phyloP scores from a whole-genome alignment of 345 rosid species.

The Lepidium aucheri region DNA sequence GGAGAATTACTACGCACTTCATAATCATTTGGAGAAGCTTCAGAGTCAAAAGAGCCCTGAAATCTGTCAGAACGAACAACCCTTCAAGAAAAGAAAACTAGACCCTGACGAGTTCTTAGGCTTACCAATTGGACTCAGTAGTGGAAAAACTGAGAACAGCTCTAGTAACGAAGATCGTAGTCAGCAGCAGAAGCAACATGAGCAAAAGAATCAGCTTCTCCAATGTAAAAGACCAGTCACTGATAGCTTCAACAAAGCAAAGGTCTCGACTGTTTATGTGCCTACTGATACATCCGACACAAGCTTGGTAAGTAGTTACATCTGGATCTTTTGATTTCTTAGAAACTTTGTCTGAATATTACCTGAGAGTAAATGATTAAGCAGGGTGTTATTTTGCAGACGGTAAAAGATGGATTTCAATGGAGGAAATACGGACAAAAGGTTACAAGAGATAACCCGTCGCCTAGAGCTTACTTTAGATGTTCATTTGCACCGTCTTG shows the following conservation, averaged over 20 bases:
- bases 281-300: constrained; percentile 43
- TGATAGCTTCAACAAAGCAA: constrained; percentile 31
- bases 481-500: constrained; percentile 88
- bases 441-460: constrained; percentile 96
- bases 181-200: neutral
- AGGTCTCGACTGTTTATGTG: constrained; percentile 34
- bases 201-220: constrained; percentile 12
- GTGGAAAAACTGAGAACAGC: constrained; percentile 35
- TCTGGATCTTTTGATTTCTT: neutral
- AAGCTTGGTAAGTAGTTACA: constrained; percentile 46
- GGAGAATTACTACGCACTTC: constrained; percentile 31
- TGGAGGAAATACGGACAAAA: constrained; percentile 99
- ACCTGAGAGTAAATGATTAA: neutral
- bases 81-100: constrained; percentile 38
- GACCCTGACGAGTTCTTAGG: constrained; percentile 24
- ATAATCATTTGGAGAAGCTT: constrained; percentile 32
- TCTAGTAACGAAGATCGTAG: constrained; percentile 51
- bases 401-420: constrained; percentile 81
- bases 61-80: neutral
- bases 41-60: constrained; percentile 21
- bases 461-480: constrained; percentile 89
- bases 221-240: constrained; percentile 40
- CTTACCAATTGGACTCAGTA: constrained; percentile 21
- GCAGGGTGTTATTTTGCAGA: constrained; percentile 28
- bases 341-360: neutral